These are phyloP conservation scores for Auricularia auricula-judae DNA, from an alignment of 768 basidiomycete genomes.

Conservation along the genomic window DNA sequence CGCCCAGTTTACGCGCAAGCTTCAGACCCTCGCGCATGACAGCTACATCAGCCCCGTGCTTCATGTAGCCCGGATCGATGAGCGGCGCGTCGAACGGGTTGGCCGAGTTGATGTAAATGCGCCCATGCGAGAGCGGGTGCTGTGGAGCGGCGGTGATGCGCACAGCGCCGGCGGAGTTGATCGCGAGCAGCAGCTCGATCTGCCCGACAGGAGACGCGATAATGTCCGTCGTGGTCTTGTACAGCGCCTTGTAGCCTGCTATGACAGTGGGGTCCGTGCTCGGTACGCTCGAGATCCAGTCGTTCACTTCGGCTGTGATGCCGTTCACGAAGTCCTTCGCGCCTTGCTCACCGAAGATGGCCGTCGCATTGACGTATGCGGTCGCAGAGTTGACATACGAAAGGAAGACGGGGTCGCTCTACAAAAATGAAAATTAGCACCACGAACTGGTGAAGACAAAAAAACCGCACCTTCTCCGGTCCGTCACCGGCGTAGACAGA, in stretches of 20 bases:
- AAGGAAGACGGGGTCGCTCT: constrained; percentile 21
- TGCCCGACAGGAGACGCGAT: constrained; percentile 34
- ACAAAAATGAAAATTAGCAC: too few relatives aligned
- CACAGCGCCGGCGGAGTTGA: constrained; percentile 22
- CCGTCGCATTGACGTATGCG: constrained; percentile 44
- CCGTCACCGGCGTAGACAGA: constrained; percentile 19
- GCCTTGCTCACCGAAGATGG: constrained; percentile 27
- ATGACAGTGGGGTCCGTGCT: constrained; percentile 33
- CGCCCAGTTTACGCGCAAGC: constrained; percentile 45
- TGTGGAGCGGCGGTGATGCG: constrained; percentile 57
- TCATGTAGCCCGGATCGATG: constrained; percentile 59
- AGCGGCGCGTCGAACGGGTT: constrained; percentile 48
- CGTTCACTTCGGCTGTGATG: constrained; percentile 19
- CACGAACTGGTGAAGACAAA: neutral
- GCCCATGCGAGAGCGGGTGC: constrained; percentile 52
- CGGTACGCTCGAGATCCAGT: constrained; percentile 26
- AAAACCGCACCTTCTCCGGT: constrained; percentile 11
- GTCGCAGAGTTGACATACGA: constrained; percentile 57
- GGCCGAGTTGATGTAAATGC: constrained; percentile 46
- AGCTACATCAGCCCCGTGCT: constrained; percentile 37
- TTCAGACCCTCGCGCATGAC: constrained; percentile 50
- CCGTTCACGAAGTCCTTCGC: constrained; percentile 23
- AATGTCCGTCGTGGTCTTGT: constrained; percentile 31
- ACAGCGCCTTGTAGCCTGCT: constrained; percentile 46
- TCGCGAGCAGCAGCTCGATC: constrained; percentile 43